Evolutionary conservation across 805 yeast genomes (phyloP).

Genomic region (Candida awuae): DNA sequence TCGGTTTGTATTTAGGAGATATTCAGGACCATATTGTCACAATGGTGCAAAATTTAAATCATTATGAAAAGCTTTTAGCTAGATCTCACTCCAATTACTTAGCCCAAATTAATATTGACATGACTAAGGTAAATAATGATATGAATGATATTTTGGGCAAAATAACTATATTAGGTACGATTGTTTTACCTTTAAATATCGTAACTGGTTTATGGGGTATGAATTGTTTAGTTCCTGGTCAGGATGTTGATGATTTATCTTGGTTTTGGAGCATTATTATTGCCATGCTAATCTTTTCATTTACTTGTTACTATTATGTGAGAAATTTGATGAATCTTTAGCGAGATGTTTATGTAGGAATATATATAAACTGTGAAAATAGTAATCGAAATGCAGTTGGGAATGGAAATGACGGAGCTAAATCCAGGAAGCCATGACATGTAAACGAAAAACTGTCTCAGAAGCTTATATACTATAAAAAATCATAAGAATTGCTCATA

Average conservation of each 20-base stretch:
- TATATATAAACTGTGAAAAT: no score
- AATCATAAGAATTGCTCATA: no score
- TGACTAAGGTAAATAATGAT: conserved; percentile 94
- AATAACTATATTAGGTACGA: conserved; percentile 88
- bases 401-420: no score
- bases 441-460: no score
- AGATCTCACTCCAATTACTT: conserved; percentile 93
- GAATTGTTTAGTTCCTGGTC: conserved; percentile 97
- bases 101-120: conserved; percentile 95
- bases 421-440: no score
- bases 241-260: conserved; percentile 46
- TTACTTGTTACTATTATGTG: conserved; percentile 40
- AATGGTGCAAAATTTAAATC: conserved; percentile 92
- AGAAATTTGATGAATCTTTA: conserved; percentile 32
- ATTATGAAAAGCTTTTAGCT: conserved; percentile 87
- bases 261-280: conserved; percentile 57
- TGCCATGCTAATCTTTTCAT: conserved; percentile 41
- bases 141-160: conserved; percentile 95
- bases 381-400: no score
- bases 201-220: conserved; percentile 98
- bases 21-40: conserved; percentile 97
- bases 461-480: no score
- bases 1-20: conserved; percentile 92
- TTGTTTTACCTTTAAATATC: conserved; percentile 89
- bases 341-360: neutral